Evolutionary conservation across 805 yeast species (phyloP).

Genomic region (Spencermartinsiella europaea): DNA sequence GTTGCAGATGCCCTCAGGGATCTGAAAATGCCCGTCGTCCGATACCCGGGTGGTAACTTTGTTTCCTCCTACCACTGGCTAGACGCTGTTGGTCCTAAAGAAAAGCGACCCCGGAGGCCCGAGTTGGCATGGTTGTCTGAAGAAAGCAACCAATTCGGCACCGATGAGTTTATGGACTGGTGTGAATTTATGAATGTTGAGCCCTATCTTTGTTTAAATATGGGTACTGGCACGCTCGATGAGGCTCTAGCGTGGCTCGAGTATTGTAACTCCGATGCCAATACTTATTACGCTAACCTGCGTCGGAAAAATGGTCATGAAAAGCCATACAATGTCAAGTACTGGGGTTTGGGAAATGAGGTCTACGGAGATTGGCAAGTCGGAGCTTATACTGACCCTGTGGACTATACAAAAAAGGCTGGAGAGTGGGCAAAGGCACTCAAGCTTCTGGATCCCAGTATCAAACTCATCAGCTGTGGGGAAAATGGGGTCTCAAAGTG

Average conservation of each 20-base stretch:
- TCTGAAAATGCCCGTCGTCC: conserved; percentile 32
- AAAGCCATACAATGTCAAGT: conserved; percentile 34
- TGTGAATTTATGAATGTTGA: conserved; percentile 30
- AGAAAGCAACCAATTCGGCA: conserved; percentile 33
- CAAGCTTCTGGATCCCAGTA: conserved; percentile 29
- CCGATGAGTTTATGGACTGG: conserved; percentile 36
- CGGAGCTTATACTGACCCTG: conserved; percentile 29
- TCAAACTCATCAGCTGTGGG: conserved; percentile 32
- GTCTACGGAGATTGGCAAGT: conserved; percentile 38
- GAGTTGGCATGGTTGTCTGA: conserved; percentile 35
- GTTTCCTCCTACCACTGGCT: conserved; percentile 35
- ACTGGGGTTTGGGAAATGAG: conserved; percentile 37
- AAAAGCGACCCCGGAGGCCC: conserved; percentile 31
- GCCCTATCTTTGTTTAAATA: conserved; percentile 34
- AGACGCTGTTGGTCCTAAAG: conserved; percentile 34
- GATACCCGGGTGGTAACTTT: conserved; percentile 38
- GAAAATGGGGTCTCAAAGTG: conserved; percentile 30
- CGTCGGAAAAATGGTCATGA: conserved; percentile 33
- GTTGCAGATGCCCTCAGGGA: conserved; percentile 31
- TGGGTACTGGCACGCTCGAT: conserved; percentile 36
- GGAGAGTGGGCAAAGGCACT: conserved; percentile 36
- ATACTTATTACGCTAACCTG: conserved; percentile 34
- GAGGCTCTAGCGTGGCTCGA: conserved; percentile 36
- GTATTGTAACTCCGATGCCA: conserved; percentile 31
- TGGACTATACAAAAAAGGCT: conserved; percentile 31